Evolutionary conservation across 139 green algal species (phyloP).

Genomic region (Mesotaenium endlicherianum): DNA sequence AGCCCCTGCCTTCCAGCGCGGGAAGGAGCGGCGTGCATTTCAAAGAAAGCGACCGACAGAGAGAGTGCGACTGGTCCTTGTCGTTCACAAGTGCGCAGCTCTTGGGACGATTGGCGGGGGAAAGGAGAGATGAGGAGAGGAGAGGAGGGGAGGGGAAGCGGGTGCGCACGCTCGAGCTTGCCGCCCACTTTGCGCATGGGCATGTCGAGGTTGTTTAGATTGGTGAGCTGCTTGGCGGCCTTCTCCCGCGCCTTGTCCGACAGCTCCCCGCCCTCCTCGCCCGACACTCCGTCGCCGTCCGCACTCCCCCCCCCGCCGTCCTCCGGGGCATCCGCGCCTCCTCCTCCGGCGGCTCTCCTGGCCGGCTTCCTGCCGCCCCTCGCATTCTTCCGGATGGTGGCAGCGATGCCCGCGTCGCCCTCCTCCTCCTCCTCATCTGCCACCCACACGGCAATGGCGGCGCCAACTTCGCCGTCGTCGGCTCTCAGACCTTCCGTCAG

Average conservation of each 20-base stretch:
- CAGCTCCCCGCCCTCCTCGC: neutral
- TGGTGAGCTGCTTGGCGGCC: neutral
- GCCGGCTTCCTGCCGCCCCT: neutral
- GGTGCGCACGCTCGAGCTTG: neutral
- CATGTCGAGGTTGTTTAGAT: conserved; percentile 18
- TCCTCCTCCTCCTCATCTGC: too few relatives aligned
- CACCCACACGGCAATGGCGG: too few relatives aligned
- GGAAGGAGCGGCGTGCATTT: neutral
- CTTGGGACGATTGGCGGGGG: neutral
- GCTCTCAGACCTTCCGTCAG: too few relatives aligned
- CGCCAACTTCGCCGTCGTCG: too few relatives aligned
- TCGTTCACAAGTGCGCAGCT: neutral
- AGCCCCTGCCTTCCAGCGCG: neutral
- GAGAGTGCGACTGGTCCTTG: neutral
- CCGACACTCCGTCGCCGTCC: neutral
- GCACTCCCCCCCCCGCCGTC: neutral
- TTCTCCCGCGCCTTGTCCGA: neutral
- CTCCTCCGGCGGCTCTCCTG: neutral
- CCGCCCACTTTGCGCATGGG: conserved; percentile 23
- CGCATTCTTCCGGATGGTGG: neutral
- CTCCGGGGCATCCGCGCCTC: neutral
- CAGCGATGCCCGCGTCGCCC: neutral
- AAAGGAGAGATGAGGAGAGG: neutral
- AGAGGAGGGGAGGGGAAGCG: neutral
- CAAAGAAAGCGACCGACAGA: neutral